Evolutionary conservation across 805 yeast genomes (phyloP).

Genomic region (Spencermartinsiella europaea): DNA sequence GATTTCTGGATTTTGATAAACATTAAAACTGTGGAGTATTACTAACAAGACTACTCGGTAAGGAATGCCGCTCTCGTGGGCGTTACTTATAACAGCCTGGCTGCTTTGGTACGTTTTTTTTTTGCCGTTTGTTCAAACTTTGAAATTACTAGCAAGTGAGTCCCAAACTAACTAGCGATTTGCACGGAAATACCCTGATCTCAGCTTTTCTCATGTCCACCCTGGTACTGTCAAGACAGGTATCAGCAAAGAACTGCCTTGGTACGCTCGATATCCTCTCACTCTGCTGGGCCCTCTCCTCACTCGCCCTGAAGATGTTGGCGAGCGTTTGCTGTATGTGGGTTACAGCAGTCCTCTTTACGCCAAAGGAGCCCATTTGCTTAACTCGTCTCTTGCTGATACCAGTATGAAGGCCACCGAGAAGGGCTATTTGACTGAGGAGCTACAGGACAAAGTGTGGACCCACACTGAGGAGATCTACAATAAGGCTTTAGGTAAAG

Average conservation of each 20-base stretch:
- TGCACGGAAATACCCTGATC: conserved; percentile 20
- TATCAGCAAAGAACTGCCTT: conserved; percentile 20
- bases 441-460: conserved; percentile 25
- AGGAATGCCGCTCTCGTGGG: conserved; percentile 13
- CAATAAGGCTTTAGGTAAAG: neutral
- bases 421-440: conserved; percentile 14
- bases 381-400: conserved; percentile 12
- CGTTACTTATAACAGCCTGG: conserved; percentile 20
- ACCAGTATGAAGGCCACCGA: conserved; percentile 9
- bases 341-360: conserved; percentile 17
- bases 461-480: conserved; percentile 22
- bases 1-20: neutral
- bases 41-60: conserved; percentile 13
- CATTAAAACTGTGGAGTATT: neutral
- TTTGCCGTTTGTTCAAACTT: too few relatives aligned
- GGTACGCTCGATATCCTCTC: conserved; percentile 14
- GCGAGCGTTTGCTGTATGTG: conserved; percentile 23
- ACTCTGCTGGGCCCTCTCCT: conserved; percentile 9
- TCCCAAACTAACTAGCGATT: conserved; percentile 12
- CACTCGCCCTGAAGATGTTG: conserved; percentile 15
- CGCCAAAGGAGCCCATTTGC: conserved; percentile 18
- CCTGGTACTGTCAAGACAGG: conserved; percentile 27
- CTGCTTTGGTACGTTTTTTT: conserved; percentile 8
- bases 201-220: conserved; percentile 22
- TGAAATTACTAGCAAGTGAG: too few relatives aligned